These are phyloP conservation scores for Gliomastix tumulicola DNA, from an alignment of 2,329 filamentous ascomycete species.

Conservation along the genomic window DNA sequence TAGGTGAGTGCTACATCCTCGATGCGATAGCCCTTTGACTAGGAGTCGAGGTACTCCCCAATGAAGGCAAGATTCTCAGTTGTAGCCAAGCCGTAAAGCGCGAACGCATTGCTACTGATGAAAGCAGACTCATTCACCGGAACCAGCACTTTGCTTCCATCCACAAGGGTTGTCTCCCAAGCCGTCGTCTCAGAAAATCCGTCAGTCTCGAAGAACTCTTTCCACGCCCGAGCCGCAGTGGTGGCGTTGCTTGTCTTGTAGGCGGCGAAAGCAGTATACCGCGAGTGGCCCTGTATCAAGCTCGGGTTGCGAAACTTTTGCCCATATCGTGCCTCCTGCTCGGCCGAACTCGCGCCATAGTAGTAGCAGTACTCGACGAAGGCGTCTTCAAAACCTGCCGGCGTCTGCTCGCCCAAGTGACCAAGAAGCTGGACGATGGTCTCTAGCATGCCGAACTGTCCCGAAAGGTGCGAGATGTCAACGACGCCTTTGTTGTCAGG, in stretches of 20 bases:
- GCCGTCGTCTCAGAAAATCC: constrained; percentile 29
- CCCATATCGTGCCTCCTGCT: constrained; percentile 48
- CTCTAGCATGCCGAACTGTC: constrained; percentile 52
- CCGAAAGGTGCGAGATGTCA: constrained; percentile 46
- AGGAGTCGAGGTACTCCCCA: not conserved
- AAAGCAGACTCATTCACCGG: constrained; percentile 48
- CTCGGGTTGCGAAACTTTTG: constrained; percentile 35
- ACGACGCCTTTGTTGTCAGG: constrained; percentile 44
- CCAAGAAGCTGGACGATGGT: constrained; percentile 48
- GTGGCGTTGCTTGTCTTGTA: constrained; percentile 32
- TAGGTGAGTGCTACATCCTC: too few relatives aligned
- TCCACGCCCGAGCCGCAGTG: constrained; percentile 44
- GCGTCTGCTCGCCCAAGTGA: constrained; percentile 35
- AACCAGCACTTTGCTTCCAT: constrained; percentile 33
- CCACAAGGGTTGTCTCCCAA: constrained; percentile 29
- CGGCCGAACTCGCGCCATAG: constrained; percentile 38
- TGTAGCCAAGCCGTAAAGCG: constrained; percentile 48
- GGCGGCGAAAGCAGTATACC: constrained; percentile 48
- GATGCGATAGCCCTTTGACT: too few relatives aligned
- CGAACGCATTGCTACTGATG: constrained; percentile 49
- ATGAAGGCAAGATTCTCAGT: constrained; percentile 45
- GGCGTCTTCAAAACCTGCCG: constrained; percentile 40
- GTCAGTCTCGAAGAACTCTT: constrained; percentile 41
- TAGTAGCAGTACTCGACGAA: constrained; percentile 57
- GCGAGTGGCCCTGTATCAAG: constrained; percentile 49